Percentiles rank a stretch among this genome's conserved stretches.
phyloP scores from a whole-genome alignment of 202 grass and related monocot species.

The Dendrocalamus latiflorus region DNA sequence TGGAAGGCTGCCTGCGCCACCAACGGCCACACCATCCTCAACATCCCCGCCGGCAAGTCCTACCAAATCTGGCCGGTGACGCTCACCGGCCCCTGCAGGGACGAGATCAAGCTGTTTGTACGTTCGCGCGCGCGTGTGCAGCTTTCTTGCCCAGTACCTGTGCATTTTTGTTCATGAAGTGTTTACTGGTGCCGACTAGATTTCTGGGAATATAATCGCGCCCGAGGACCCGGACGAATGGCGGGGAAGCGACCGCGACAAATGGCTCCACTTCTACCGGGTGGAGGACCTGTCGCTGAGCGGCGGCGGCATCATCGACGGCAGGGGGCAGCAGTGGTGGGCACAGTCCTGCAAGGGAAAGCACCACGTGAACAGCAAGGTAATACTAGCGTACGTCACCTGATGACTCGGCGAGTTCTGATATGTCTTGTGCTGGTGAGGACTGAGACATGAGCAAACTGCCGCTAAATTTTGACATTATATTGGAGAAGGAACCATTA shows the following conservation, averaged over 20 bases:
- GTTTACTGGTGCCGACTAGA: not conserved
- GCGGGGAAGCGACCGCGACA: not conserved
- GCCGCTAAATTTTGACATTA: no score
- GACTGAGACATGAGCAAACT: no score
- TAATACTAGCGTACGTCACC: no score
- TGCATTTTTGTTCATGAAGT: not conserved
- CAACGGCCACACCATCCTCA: not conserved
- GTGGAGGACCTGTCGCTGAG: conserved; percentile 20
- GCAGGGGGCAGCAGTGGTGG: conserved; percentile 49
- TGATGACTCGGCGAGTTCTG: no score
- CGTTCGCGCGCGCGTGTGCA: not conserved
- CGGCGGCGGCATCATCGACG: conserved; percentile 44
- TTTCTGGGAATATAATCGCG: conserved; percentile 40
- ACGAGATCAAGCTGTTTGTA: conserved; percentile 22
- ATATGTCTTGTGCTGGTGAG: no score
- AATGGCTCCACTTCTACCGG: conserved; percentile 42
- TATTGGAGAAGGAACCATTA: no score
- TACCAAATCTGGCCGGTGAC: conserved; percentile 36
- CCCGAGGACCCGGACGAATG: conserved; percentile 38
- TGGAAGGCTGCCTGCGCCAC: conserved; percentile 36
- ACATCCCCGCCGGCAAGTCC: conserved; percentile 30
- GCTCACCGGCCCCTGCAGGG: conserved; percentile 35
- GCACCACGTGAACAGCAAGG: not conserved
- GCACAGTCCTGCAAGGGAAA: conserved; percentile 31
- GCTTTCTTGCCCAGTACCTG: not conserved